Conservation (phyloP, 192 early-diverging fungal species). For the Entrophospora sp. region DNA sequence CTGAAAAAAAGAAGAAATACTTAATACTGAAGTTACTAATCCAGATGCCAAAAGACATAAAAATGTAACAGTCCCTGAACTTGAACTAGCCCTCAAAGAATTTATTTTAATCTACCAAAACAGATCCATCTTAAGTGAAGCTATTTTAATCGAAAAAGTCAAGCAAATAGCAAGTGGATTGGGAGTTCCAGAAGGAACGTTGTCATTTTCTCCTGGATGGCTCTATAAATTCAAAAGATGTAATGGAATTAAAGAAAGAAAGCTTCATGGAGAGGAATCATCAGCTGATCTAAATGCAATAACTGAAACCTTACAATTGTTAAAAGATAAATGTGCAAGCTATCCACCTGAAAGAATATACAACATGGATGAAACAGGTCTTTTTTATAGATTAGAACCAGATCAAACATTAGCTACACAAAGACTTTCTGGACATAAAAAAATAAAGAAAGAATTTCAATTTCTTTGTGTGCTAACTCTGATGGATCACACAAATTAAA, state of each 20-base stretch:
- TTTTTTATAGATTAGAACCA: constrained; percentile 17
- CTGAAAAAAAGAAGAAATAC: too few relatives aligned
- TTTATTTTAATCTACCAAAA: constrained; percentile 17
- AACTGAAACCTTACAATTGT: not conserved
- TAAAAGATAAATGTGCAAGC: not conserved
- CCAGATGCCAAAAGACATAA: too few relatives aligned
- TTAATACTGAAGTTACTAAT: too few relatives aligned
- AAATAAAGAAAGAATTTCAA: constrained; percentile 2
- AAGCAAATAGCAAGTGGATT: too few relatives aligned
- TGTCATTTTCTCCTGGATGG: constrained; percentile 30
- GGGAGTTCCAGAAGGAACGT: constrained; percentile 12
- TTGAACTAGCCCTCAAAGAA: constrained; percentile 15
- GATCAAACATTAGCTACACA: not conserved
- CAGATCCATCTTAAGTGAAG: constrained; percentile 15
- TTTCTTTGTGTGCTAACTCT: constrained; percentile 6
- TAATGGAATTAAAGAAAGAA: constrained; percentile 22
- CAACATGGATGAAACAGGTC: constrained; percentile 18
- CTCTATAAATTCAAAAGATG: constrained; percentile 33
- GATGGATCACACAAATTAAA: constrained; percentile 11
- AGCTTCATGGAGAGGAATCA: constrained; percentile 12
- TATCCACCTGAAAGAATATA: constrained; percentile 9
- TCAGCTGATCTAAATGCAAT: not conserved
- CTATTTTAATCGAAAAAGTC: constrained; percentile 13
- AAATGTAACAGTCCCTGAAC: too few relatives aligned
- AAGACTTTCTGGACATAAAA: not conserved